Evolutionary conservation across 345 rosid species (phyloP).

Genomic region (Salix viminalis): DNA sequence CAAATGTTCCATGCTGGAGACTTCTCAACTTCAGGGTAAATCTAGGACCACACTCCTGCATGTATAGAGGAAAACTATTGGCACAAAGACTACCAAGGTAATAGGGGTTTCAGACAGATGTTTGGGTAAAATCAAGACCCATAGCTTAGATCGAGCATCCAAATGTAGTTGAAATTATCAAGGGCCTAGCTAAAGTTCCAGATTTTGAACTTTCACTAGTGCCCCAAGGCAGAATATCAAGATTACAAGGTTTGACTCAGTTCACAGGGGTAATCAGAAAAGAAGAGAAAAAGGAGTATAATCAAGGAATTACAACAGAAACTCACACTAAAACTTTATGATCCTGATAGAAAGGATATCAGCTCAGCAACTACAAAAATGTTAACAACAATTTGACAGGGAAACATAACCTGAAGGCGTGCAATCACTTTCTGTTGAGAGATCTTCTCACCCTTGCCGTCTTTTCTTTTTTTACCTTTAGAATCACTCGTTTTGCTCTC

Average conservation of each 20-base stretch:
- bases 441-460: constrained; percentile 38
- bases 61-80: not conserved
- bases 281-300: not conserved
- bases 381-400: not conserved
- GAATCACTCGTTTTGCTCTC: constrained; percentile 48
- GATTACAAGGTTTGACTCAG: not conserved
- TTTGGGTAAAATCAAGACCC: too few relatives aligned
- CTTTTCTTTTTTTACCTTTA: constrained; percentile 42
- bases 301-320: not conserved
- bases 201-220: not conserved
- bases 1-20: constrained; percentile 90
- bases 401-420: constrained; percentile 69
- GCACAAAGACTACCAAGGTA: too few relatives aligned
- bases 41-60: constrained; percentile 87
- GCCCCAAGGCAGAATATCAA: not conserved
- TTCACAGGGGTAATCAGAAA: not conserved
- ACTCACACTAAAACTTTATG: not conserved
- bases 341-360: not conserved
- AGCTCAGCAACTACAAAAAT: not conserved
- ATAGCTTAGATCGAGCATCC: too few relatives aligned
- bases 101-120: too few relatives aligned
- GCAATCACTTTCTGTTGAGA: constrained; percentile 52
- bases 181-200: not conserved
- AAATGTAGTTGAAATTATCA: too few relatives aligned
- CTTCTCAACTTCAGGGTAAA: constrained; percentile 74